Percentiles rank a stretch among this genome's conserved stretches.
These are phyloP conservation scores for Hortaea werneckii DNA, from an alignment of 2,329 filamentous ascomycete species.

Conservation along the genomic window DNA sequence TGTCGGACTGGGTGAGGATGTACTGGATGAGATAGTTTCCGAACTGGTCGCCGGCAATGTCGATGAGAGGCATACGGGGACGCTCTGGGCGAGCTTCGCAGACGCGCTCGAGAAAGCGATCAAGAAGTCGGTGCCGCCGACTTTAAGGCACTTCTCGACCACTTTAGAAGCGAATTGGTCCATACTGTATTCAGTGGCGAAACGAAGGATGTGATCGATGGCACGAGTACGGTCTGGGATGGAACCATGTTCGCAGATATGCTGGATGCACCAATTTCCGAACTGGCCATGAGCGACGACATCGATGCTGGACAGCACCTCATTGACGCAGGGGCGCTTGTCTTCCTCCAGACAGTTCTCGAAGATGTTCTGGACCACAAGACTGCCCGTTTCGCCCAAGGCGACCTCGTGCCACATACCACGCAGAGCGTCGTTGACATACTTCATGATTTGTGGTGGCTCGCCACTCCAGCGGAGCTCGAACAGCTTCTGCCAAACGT, in stretches of 20 bases:
- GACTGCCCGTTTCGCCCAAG: slow-evolving; percentile 88
- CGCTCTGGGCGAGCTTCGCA: slow-evolving; percentile 85
- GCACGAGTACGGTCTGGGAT: slow-evolving; percentile 85
- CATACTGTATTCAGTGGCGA: slow-evolving; percentile 93
- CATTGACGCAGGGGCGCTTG: slow-evolving; percentile 97
- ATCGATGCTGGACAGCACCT: slow-evolving; percentile 90
- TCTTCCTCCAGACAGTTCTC: slow-evolving; percentile 98
- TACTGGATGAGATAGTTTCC: slow-evolving; percentile 98
- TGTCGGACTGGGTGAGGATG: slow-evolving; percentile 78
- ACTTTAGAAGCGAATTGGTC: slow-evolving; percentile 99
- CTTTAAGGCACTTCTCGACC: slow-evolving; percentile 97
- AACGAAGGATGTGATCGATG: slow-evolving; percentile 88
- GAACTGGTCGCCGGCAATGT: slow-evolving; percentile 97
- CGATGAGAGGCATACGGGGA: slow-evolving; percentile 91
- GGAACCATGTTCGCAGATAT: slow-evolving; percentile 93
- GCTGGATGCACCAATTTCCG: slow-evolving; percentile 99
- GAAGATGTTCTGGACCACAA: slow-evolving; percentile 99
- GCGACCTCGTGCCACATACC: slow-evolving; percentile 99
- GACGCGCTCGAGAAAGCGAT: slow-evolving; percentile 85
- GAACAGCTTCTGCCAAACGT: slow-evolving; percentile 99
- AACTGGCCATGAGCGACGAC: slow-evolving; percentile 96
- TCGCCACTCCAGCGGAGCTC: slow-evolving; percentile 92
- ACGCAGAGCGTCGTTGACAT: slow-evolving; percentile 85
- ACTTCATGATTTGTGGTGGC: slow-evolving; percentile 96
- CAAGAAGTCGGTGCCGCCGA: slow-evolving; percentile 77